Evolutionary conservation across 768 basidiomycete genomes (phyloP).

Genomic region (Boletus vermiculosoides): DNA sequence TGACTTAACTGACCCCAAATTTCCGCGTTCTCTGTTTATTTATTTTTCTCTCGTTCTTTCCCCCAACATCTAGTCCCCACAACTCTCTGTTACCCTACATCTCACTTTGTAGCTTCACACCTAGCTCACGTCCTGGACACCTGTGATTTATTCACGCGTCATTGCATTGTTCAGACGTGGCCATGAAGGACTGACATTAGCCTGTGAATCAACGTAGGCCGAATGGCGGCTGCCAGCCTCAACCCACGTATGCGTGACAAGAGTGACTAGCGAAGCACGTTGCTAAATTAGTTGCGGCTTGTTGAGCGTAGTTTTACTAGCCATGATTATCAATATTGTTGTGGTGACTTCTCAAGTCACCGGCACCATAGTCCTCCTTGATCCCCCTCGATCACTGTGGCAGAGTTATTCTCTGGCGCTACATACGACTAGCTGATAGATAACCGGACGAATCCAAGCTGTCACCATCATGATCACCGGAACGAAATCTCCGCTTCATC

Average conservation of each 20-base stretch:
- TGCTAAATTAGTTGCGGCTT: slow-evolving; percentile 15
- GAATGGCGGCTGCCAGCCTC: slow-evolving; percentile 3
- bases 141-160: slow-evolving; percentile 11
- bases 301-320: not conserved
- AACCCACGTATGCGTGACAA: not conserved
- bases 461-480: slow-evolving; percentile 12
- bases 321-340: slow-evolving; percentile 13
- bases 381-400: slow-evolving; percentile 14
- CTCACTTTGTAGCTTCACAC: slow-evolving; percentile 9
- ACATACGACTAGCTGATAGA: not conserved
- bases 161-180: slow-evolving; percentile 3
- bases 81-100: not conserved
- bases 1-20: not conserved
- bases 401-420: slow-evolving; percentile 10
- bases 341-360: slow-evolving; percentile 24
- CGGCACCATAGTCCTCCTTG: slow-evolving; percentile 7
- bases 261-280: not conserved
- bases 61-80: not conserved
- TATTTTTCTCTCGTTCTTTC: slow-evolving; percentile 4
- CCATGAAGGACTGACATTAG: slow-evolving; percentile 3
- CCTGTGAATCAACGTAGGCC: not conserved
- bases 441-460: slow-evolving; percentile 15
- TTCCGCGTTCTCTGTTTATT: slow-evolving; percentile 1
- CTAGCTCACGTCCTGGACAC: slow-evolving; percentile 2
- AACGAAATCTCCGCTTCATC: slow-evolving; percentile 1